Evolutionary conservation across 208 protist genomes (phyloP).

Genomic region (Leishmania tarentolae): DNA sequence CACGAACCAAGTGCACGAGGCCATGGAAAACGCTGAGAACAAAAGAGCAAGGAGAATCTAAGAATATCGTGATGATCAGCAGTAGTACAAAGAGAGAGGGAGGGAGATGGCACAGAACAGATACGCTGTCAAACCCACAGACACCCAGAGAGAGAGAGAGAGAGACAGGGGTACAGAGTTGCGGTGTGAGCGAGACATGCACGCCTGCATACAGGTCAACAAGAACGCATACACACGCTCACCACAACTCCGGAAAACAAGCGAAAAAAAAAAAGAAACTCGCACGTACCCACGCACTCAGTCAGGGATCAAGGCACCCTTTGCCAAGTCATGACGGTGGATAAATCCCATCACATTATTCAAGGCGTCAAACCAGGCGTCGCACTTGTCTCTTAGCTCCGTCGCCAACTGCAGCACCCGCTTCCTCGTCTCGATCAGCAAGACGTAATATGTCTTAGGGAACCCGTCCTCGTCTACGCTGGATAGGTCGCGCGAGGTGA

Average conservation of each 20-base stretch:
- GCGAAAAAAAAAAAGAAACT: not conserved
- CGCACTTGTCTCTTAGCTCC: conserved; percentile 63
- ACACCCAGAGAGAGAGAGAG: not conserved
- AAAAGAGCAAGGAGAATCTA: conserved; percentile 10
- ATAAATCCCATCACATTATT: conserved; percentile 78
- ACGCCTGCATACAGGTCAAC: not conserved
- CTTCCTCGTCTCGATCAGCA: conserved; percentile 68
- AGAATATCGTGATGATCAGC: conserved; percentile 1
- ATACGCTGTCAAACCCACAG: not conserved
- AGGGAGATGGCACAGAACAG: conserved; percentile 12
- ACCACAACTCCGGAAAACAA: not conserved
- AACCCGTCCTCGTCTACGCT: conserved; percentile 54
- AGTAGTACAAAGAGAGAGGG: conserved; percentile 11
- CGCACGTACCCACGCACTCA: conserved; percentile 6
- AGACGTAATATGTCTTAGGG: conserved; percentile 66
- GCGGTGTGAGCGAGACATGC: not conserved
- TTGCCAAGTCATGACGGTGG: conserved; percentile 45
- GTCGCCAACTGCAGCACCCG: conserved; percentile 78
- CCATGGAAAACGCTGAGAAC: not conserved
- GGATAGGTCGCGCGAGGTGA: conserved; percentile 52
- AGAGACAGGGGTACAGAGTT: not conserved
- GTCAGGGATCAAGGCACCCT: conserved; percentile 42
- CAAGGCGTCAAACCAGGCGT: conserved; percentile 83
- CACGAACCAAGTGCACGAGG: not conserved
- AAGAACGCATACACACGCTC: not conserved